Percentiles rank a stretch among this genome's conserved stretches.
Evolutionary conservation across 176 grass and related monocot genomes (phyloP).

Genomic region (Themeda triandra): DNA sequence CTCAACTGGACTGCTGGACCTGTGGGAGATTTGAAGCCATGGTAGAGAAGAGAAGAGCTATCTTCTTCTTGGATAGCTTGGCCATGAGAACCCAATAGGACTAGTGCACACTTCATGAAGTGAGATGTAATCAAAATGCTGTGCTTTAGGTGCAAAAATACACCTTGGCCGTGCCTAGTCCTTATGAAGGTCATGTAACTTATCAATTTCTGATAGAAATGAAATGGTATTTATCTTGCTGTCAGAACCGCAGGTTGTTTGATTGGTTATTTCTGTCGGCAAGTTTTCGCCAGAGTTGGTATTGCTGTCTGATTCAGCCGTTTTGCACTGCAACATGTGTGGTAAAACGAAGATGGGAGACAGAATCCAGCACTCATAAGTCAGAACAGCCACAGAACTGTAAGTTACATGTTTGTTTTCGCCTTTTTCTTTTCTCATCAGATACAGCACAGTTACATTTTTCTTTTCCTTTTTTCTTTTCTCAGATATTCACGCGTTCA

Average conservation of each 20-base stretch:
- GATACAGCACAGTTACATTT: constrained; percentile 16
- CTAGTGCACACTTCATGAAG: constrained; percentile 31
- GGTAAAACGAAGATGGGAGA: not conserved
- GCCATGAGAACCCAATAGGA: constrained; percentile 9
- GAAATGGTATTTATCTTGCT: constrained; percentile 17
- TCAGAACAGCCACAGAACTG: not conserved
- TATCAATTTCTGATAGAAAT: constrained; percentile 16
- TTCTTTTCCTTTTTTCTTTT: constrained; percentile 16
- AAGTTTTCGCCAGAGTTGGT: not conserved
- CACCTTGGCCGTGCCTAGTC: constrained; percentile 34
- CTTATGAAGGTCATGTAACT: constrained; percentile 27
- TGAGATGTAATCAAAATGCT: constrained; percentile 28
- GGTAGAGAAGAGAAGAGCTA: constrained; percentile 33
- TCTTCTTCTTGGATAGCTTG: not conserved
- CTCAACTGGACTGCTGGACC: constrained; percentile 94
- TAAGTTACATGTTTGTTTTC: constrained; percentile 25
- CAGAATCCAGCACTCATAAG: not conserved
- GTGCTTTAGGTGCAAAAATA: constrained; percentile 38
- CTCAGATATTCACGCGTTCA: not conserved
- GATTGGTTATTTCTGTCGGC: not conserved
- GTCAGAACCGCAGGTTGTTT: not conserved
- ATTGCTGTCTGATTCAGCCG: not conserved
- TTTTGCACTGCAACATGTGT: not conserved
- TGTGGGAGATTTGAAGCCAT: constrained; percentile 84
- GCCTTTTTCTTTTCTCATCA: constrained; percentile 15